phyloP scores from a whole-genome alignment of 164 flowering plant genomes.

The Echeveria elegans region DNA sequence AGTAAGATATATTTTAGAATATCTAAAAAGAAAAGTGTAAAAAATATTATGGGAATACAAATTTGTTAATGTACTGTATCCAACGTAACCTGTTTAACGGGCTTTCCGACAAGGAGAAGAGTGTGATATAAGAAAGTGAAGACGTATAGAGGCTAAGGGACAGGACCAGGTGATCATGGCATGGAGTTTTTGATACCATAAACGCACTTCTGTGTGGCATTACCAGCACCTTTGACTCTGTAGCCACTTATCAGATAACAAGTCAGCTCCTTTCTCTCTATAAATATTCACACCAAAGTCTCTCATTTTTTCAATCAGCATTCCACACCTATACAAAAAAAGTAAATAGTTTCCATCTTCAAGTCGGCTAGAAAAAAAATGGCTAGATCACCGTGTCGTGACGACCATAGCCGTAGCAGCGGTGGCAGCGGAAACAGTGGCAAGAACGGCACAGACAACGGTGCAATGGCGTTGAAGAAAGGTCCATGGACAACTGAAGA shows the following conservation, averaged over 20 bases:
- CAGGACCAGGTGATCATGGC: neutral
- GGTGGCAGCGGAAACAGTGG: conserved; percentile 34
- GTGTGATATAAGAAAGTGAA: no score
- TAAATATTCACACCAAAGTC: neutral
- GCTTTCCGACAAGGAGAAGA: no score
- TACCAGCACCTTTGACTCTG: neutral
- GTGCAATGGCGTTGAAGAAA: conserved; percentile 73
- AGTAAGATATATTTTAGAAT: no score
- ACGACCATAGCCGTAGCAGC: neutral
- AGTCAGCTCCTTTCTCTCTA: neutral
- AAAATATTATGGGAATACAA: no score
- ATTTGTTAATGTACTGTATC: no score
- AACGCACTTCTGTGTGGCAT: neutral
- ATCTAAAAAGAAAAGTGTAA: no score
- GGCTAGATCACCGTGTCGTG: conserved; percentile 2
- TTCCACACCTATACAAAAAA: no score
- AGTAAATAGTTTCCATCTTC: no score
- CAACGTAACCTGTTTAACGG: no score
- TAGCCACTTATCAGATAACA: neutral
- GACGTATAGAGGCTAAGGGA: no score
- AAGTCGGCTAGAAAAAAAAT: neutral
- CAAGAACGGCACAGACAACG: conserved; percentile 58
- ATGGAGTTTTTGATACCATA: neutral
- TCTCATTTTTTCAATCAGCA: neutral
- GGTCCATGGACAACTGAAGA: conserved; percentile 99